Conservation (phyloP, 192 early-diverging fungal species). For the Coemansia sp. region DNA sequence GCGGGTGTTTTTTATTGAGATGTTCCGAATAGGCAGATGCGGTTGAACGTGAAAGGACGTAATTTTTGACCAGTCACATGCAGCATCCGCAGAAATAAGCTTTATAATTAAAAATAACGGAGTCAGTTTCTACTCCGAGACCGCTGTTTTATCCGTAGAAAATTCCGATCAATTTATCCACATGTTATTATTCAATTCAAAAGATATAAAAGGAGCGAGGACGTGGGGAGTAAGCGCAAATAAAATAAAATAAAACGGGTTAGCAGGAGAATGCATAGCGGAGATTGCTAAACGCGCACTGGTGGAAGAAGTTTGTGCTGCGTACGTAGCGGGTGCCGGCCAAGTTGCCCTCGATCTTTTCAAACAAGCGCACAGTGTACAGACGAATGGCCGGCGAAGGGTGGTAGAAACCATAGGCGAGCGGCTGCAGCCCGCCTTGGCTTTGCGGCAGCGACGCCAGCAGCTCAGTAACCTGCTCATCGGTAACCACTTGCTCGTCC, state of each 20-base stretch:
- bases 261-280: conserved; percentile 45
- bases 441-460: conserved; percentile 73
- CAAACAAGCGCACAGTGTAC: conserved; percentile 73
- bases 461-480: conserved; percentile 77
- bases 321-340: conserved; percentile 53
- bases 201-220: not conserved
- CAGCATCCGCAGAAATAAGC: not conserved
- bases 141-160: not conserved
- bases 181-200: too few relatives aligned
- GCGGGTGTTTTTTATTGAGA: too few relatives aligned
- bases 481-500: conserved; percentile 64
- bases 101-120: too few relatives aligned
- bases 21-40: too few relatives aligned
- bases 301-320: conserved; percentile 56
- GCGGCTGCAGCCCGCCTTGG: conserved; percentile 75
- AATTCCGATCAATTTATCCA: not conserved
- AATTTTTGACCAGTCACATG: not conserved
- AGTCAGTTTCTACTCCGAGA: too few relatives aligned
- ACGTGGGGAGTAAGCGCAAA: conserved; percentile 8
- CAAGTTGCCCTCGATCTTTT: conserved; percentile 67
- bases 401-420: conserved; percentile 82
- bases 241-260: conserved; percentile 8
- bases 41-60: not conserved
- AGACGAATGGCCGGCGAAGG: conserved; percentile 64
- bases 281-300: conserved; percentile 54